Conservation (phyloP, 495 filamentous ascomycete species). For the Tricharina praecox region DNA sequence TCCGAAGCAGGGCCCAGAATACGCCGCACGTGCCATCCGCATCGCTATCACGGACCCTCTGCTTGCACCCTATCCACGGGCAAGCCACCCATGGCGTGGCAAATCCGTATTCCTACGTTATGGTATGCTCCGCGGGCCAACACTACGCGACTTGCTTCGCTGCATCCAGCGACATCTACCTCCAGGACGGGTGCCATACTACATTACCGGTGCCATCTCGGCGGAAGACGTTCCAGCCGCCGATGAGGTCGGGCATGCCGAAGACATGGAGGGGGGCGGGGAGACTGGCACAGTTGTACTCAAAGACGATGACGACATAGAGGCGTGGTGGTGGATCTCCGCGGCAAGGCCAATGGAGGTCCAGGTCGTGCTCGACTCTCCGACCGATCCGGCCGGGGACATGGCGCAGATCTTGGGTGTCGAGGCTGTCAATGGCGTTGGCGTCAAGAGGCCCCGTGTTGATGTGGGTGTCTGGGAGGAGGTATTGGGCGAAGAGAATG, state of each 20-base stretch:
- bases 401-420: conserved; percentile 2
- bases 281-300: neutral
- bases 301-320: conserved; percentile 1
- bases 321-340: conserved; percentile 3
- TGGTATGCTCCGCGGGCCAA: neutral
- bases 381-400: neutral
- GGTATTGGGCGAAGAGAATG: conserved; percentile 9
- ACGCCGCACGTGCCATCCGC: neutral
- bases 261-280: neutral
- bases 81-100: neutral
- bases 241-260: neutral
- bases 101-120: conserved; percentile 1
- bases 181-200: neutral
- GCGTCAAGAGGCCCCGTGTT: neutral
- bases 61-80: neutral
- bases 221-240: neutral
- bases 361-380: neutral
- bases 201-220: conserved; percentile 1
- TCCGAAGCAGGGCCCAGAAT: neutral
- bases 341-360: neutral
- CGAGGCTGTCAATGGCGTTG: neutral
- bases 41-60: neutral
- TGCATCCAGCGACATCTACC: conserved; percentile 3
- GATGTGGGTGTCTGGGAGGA: conserved; percentile 11
- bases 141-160: neutral